Conservation (phyloP, 345 rosid genomes). For the Eucalyptus erythrocorys region DNA sequence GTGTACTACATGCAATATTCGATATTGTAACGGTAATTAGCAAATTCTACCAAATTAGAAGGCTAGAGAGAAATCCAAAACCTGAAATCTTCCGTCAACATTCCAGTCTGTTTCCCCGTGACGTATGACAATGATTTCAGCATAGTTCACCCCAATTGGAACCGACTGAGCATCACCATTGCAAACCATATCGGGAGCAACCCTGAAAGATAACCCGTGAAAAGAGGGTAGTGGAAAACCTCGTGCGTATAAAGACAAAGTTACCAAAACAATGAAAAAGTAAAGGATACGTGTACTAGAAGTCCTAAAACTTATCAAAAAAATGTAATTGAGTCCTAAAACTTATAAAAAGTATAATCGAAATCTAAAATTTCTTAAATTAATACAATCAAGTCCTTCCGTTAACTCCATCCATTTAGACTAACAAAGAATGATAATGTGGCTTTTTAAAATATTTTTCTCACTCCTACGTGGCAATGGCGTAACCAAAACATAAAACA, state of each 20-base stretch:
- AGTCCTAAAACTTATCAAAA: too few species aligned
- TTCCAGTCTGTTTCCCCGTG: constrained; percentile 90
- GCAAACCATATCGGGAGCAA: not conserved
- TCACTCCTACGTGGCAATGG: too few species aligned
- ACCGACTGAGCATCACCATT: not conserved
- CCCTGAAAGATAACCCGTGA: not conserved
- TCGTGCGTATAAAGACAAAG: not conserved
- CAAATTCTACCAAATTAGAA: not conserved
- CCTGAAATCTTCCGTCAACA: constrained; percentile 64
- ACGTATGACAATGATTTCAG: constrained; percentile 70
- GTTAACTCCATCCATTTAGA: too few species aligned
- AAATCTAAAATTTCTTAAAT: too few species aligned
- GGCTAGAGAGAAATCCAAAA: not conserved
- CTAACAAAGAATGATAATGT: too few species aligned
- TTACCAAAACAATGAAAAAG: not conserved
- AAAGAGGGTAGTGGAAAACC: not conserved
- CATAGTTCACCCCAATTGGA: constrained; percentile 6
- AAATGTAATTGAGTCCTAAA: too few species aligned
- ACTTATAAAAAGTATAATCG: too few species aligned
- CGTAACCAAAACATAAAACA: too few species aligned
- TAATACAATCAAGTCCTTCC: too few species aligned
- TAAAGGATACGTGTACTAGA: too few species aligned
- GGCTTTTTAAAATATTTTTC: too few species aligned
- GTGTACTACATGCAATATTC: not conserved
- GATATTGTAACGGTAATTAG: not conserved